Conservation (phyloP, 176 grass and related monocot genomes). For the Pharus latifolius region DNA sequence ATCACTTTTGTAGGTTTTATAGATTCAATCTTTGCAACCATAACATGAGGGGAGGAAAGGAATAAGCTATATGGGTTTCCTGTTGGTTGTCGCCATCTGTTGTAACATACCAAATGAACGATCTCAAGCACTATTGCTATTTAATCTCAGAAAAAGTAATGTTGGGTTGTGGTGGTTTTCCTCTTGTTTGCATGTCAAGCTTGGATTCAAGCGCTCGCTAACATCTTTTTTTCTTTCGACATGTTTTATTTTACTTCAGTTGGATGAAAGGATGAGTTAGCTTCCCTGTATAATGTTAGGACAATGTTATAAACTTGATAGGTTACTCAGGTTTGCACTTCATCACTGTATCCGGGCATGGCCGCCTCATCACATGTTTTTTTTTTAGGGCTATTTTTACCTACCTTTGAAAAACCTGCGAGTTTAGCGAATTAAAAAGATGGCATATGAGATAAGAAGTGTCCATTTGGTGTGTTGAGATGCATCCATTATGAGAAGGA, state of each 20-base stretch:
- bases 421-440: too few relatives aligned
- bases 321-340: too few relatives aligned
- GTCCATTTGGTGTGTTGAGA: too few relatives aligned
- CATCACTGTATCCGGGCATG: too few relatives aligned
- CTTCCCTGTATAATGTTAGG: too few relatives aligned
- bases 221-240: neutral
- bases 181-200: neutral
- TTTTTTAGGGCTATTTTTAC: too few relatives aligned
- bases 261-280: too few relatives aligned
- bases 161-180: neutral
- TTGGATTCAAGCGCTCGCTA: neutral
- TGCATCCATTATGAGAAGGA: too few relatives aligned
- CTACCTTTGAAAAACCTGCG: too few relatives aligned
- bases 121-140: neutral
- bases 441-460: too few relatives aligned
- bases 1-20: constrained; percentile 18
- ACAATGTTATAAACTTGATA: too few relatives aligned
- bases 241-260: neutral
- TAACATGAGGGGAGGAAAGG: neutral
- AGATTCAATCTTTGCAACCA: constrained; percentile 14
- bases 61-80: constrained; percentile 24
- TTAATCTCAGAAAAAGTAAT: neutral
- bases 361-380: too few relatives aligned
- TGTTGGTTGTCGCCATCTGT: neutral
- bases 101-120: constrained; percentile 11